Evolutionary conservation across 371 early-diverging fungal species (phyloP).

Genomic region (Apophysomyces elegans): DNA sequence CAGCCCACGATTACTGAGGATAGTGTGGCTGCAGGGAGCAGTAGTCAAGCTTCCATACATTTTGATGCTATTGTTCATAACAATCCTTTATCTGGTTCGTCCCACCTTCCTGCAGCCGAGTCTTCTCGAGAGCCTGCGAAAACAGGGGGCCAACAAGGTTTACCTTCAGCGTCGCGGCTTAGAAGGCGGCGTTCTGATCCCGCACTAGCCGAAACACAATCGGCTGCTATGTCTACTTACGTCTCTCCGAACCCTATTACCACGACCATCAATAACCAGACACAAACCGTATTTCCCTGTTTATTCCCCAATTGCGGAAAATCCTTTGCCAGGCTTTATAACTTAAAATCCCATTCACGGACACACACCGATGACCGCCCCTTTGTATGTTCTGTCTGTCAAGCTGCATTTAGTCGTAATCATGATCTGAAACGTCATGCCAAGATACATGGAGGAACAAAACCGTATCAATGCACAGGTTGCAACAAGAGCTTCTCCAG

Average conservation of each 20-base stretch:
- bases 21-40: no score
- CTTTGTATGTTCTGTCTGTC: conserved; percentile 71
- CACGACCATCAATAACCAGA: conserved; percentile 28
- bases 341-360: conserved; percentile 72
- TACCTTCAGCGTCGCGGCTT: conserved; percentile 19
- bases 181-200: conserved; percentile 30
- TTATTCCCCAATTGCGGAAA: conserved; percentile 65
- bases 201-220: conserved; percentile 34
- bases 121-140: no score
- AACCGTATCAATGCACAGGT: conserved; percentile 75
- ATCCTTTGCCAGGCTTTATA: conserved; percentile 70
- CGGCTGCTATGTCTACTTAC: conserved; percentile 35
- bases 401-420: conserved; percentile 75
- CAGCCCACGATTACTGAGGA: neutral
- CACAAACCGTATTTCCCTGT: conserved; percentile 50
- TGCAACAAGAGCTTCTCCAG: conserved; percentile 72
- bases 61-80: no score
- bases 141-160: no score
- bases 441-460: conserved; percentile 76
- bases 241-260: conserved; percentile 37
- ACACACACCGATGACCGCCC: conserved; percentile 77
- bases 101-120: no score
- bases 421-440: conserved; percentile 83
- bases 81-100: no score
- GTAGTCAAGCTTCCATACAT: no score